Evolutionary conservation across 768 basidiomycete species (phyloP), one percentile per base, ranked within the genome.

Genomic region (Mycena alexandri): DNA sequence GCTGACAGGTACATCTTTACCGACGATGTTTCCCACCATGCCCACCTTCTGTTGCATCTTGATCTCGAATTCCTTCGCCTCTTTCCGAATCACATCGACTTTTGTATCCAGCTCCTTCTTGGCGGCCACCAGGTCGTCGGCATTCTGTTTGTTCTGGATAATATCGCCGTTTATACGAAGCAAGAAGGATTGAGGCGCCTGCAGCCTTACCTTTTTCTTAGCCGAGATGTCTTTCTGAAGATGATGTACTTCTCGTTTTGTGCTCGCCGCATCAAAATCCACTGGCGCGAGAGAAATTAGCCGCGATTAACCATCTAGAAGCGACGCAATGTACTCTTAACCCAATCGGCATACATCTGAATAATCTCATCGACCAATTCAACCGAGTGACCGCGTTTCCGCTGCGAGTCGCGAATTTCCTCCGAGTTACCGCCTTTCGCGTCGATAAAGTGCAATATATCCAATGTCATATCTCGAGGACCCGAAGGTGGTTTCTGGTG

Each of bases 291-390:
- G 42, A 34, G n/a, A 29, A 65, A 55, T 48, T 64, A 61, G 48
- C 10, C 41, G 44, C 48, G 44, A 61, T 38, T 47, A 53, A 36
- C 51, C 41, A 69, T 47, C 50, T 62, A 33, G 52, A 44, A 24
- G 34, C 53, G 43, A 58, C 59, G 54, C 62, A 36, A 88, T 94
- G 76, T 77, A 98, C 98, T 90, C 79, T 95, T 93, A 58, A 95
- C 94, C 95, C 96, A 98, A 72, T 95, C 93, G 12, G 86, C 79
- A 75, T 98, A 98, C 89, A 96, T 90, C 75, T 89, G 88, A 65
- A 99, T 90, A 65, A 98, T 88, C 78, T 99, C 95, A 79, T 98
- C 96, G 17, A 99, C 96, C 71, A 98, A 78, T 78, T 96, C 96
- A 57, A 94, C 93, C 21, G 93, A 86, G 62, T 95, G 90, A 12